Conservation (phyloP, 805 yeast species). For the Candida alai region DNA sequence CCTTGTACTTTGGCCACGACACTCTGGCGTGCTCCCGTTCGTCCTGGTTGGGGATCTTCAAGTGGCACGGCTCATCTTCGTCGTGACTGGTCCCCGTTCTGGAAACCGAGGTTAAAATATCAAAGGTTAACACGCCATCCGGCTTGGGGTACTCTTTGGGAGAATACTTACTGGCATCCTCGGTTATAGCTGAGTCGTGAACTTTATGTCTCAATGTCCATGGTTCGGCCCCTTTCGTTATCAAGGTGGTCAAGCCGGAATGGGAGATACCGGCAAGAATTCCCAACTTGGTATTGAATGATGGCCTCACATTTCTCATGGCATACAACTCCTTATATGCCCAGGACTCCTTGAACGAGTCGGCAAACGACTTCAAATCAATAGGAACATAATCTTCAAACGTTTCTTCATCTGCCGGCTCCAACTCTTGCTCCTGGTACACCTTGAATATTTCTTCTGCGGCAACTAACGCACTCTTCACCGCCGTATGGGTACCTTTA, state of each 20-base stretch:
- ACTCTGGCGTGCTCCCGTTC: slow-evolving; percentile 60
- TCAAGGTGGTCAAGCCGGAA: slow-evolving; percentile 78
- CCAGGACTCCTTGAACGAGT: slow-evolving; percentile 74
- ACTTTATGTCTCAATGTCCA: slow-evolving; percentile 75
- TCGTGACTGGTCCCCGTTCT: slow-evolving; percentile 96
- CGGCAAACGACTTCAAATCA: slow-evolving; percentile 58
- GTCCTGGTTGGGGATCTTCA: slow-evolving; percentile 61
- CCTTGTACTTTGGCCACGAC: slow-evolving; percentile 74
- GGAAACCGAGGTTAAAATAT: slow-evolving; percentile 88
- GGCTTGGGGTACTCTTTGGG: slow-evolving; percentile 94
- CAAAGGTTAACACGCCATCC: slow-evolving; percentile 89
- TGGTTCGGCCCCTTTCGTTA: slow-evolving; percentile 77
- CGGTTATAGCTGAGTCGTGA: slow-evolving; percentile 72
- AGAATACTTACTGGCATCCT: slow-evolving; percentile 57
- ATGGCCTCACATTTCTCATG: slow-evolving; percentile 89
- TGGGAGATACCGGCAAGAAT: slow-evolving; percentile 75
- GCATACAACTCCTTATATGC: slow-evolving; percentile 75
- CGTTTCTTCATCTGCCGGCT: slow-evolving; percentile 41
- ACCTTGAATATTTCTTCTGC: slow-evolving; percentile 71
- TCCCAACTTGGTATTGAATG: slow-evolving; percentile 77
- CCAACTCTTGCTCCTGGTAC: slow-evolving; percentile 31
- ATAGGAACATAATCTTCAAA: slow-evolving; percentile 28
- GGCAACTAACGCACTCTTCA: slow-evolving; percentile 92
- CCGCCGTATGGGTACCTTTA: slow-evolving; percentile 97
- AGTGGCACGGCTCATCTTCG: slow-evolving; percentile 89